Evolutionary conservation across 2,329 filamentous ascomycete species (phyloP), one percentile per base, ranked within the genome.

Genomic region (Cryphonectria parasitica): DNA sequence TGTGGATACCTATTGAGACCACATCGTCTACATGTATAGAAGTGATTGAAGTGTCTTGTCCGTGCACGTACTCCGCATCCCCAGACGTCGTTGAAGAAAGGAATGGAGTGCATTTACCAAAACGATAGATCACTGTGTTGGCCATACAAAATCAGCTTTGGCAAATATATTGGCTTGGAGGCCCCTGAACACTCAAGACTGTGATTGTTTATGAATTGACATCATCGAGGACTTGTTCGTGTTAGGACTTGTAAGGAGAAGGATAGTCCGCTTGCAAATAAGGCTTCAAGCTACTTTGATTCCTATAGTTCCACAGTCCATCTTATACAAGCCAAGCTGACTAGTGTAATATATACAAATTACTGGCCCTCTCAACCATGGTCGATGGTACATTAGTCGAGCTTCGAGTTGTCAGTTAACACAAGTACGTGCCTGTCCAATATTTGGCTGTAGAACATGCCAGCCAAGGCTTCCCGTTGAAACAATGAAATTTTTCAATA

Each of bases 71-170:
- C 45, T 52, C 45, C 25, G 17, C 3, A 52, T 4, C 25, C 6
- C 3, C n/a, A 17, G 28, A 22, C 5, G 7, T 60, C 8, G 15
- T 28, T 10, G 6, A 25, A 52, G 34, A n/a, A 7, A 15, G 25
- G 31, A 31, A 5, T n/a, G 17, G 3, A 19, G 25, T 8, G 17
- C 11, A 70, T 58, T 31, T 56, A 64, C 69, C 92, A 88, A 80
- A 87, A 95, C 0, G 87, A 84, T 54, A 91, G 95, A 78, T 95
- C 92, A 49, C 64, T 70, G 25, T 58, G 11, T 28, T 13, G 19
- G 22, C 22, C 1, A n/a, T 11, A 25, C 22, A 52, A 52, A 4
- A 49, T 64, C 13, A 17, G n/a, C 1, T 43, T 43, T 45, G 19
- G 36, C 25, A 8, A n/a, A 43, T 13, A 63, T 19, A 15, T 25